These are phyloP conservation scores for Psilocybe mexicana DNA, from an alignment of 1,284 basidiomycete species.

Conservation along the genomic window DNA sequence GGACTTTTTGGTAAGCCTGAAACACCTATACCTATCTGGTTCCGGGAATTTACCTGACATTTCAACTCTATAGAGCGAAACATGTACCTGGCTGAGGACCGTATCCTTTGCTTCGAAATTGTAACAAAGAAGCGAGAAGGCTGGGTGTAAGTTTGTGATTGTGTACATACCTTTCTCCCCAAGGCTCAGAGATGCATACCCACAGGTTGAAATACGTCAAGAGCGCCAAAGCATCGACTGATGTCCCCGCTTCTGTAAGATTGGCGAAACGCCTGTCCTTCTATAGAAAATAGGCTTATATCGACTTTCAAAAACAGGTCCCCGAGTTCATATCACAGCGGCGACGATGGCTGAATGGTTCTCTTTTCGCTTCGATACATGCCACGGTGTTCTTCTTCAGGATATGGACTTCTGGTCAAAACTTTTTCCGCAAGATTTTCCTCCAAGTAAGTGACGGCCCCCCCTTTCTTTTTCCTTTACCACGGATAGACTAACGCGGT, in stretches of 20 bases:
- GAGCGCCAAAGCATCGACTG: slow-evolving; percentile 86
- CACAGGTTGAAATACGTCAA: slow-evolving; percentile 86
- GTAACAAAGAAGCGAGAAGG: slow-evolving; percentile 88
- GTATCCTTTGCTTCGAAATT: slow-evolving; percentile 97
- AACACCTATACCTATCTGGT: slow-evolving; percentile 1
- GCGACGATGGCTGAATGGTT: slow-evolving; percentile 89
- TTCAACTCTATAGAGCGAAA: slow-evolving; percentile 59
- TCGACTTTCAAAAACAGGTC: slow-evolving; percentile 39
- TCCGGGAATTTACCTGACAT: slow-evolving; percentile 11
- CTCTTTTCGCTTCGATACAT: slow-evolving; percentile 84
- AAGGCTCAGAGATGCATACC: slow-evolving; percentile 11
- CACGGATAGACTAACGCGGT: slow-evolving; percentile 2
- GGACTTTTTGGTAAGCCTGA: slow-evolving; percentile 64
- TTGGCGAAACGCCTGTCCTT: slow-evolving; percentile 4
- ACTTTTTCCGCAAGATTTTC: slow-evolving; percentile 80
- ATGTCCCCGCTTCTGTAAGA: slow-evolving; percentile 76
- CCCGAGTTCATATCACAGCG: slow-evolving; percentile 91
- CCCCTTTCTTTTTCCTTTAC: neutral
- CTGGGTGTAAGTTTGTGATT: slow-evolving; percentile 62
- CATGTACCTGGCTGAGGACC: slow-evolving; percentile 92
- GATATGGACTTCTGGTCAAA: slow-evolving; percentile 91
- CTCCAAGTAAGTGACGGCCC: slow-evolving; percentile 52
- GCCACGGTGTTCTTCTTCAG: slow-evolving; percentile 83
- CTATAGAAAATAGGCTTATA: slow-evolving; percentile 8
- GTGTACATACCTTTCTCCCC: slow-evolving; percentile 3